Conservation (phyloP, 2,329 filamentous ascomycete genomes). For the Penicillium verrucosum region DNA sequence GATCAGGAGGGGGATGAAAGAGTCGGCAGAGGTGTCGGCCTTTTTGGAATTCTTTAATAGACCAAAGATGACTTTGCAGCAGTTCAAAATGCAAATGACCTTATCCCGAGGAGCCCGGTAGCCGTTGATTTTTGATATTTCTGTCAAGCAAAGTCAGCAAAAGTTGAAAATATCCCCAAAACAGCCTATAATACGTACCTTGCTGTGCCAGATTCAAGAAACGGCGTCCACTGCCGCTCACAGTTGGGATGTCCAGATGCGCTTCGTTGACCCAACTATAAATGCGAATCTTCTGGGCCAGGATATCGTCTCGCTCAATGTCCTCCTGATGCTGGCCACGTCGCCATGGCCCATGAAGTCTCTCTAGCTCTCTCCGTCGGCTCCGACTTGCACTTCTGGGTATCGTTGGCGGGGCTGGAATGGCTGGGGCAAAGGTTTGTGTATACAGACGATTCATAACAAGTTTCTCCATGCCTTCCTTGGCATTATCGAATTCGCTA, state of each 20-base stretch:
- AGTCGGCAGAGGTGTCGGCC: conserved; percentile 85
- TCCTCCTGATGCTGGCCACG: conserved; percentile 96
- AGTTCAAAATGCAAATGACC: conserved; percentile 96
- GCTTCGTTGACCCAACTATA: conserved; percentile 93
- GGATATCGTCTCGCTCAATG: conserved; percentile 91
- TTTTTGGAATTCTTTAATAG: conserved; percentile 87
- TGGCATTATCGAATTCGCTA: conserved; percentile 95
- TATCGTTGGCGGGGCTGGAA: conserved; percentile 72
- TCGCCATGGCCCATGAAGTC: conserved; percentile 73
- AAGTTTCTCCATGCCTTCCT: conserved; percentile 98
- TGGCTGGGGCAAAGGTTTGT: conserved; percentile 94
- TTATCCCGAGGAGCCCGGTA: conserved; percentile 97
- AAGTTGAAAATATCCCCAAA: neutral
- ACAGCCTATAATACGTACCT: conserved; percentile 48
- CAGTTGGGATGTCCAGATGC: conserved; percentile 84
- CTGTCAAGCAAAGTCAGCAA: conserved; percentile 47
- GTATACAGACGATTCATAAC: conserved; percentile 97
- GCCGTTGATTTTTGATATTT: conserved; percentile 91
- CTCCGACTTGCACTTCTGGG: conserved; percentile 58
- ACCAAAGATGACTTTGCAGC: conserved; percentile 98
- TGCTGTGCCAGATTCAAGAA: conserved; percentile 89
- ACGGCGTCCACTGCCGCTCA: conserved; percentile 79
- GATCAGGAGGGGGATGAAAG: conserved; percentile 91
- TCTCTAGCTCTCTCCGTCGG: conserved; percentile 65
- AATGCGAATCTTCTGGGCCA: conserved; percentile 94